phyloP scores from a whole-genome alignment of 1,139 yeast species.

The Hyphopichia wangnamkhiaoensis region DNA sequence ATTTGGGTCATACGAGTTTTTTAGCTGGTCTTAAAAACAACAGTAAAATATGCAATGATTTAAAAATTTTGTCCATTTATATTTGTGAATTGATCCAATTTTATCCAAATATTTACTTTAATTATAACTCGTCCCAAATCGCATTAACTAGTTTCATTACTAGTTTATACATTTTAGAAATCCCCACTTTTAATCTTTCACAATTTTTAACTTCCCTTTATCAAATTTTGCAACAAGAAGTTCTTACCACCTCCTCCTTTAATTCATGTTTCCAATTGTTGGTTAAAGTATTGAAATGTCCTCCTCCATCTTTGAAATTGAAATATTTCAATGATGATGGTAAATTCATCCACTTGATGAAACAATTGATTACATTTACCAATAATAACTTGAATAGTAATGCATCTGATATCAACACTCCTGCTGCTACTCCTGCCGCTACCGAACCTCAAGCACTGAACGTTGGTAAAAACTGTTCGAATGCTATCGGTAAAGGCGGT shows the following conservation, averaged over 20 bases:
- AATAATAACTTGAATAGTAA: slow-evolving; percentile 20
- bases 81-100: slow-evolving; percentile 67
- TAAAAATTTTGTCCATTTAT: slow-evolving; percentile 58
- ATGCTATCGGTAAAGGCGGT: neutral
- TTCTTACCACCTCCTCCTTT: slow-evolving; percentile 21
- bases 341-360: slow-evolving; percentile 40
- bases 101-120: slow-evolving; percentile 58
- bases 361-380: slow-evolving; percentile 33
- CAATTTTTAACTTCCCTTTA: slow-evolving; percentile 15
- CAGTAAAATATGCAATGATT: slow-evolving; percentile 37
- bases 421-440: neutral
- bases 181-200: slow-evolving; percentile 20
- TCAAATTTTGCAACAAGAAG: slow-evolving; percentile 19
- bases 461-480: neutral
- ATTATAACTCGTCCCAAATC: slow-evolving; percentile 55
- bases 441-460: neutral
- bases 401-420: neutral
- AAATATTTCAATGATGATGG: slow-evolving; percentile 43
- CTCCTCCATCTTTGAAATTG: slow-evolving; percentile 46
- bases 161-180: slow-evolving; percentile 24
- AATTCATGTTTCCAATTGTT: slow-evolving; percentile 30
- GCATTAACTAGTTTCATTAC: slow-evolving; percentile 53
- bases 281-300: slow-evolving; percentile 43
- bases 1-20: slow-evolving; percentile 14
- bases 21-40: slow-evolving; percentile 25